Base-by-base conservation (phyloP, 768 basidiomycete species). In the Lactifluus echinatus region DNA sequence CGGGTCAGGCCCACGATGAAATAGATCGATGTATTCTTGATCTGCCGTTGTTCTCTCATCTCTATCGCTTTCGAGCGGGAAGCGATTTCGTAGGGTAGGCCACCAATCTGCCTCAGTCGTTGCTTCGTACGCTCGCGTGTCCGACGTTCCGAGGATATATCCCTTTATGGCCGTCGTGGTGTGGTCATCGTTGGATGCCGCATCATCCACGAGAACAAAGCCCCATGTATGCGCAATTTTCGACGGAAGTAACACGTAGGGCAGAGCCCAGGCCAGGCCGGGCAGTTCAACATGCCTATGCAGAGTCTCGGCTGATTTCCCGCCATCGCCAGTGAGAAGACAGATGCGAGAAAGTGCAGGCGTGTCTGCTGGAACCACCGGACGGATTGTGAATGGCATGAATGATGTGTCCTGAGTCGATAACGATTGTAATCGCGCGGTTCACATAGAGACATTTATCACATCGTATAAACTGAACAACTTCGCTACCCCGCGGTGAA, bases 221-320 rank as follows among this genome's bases (percentile, higher is more conserved):
- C 79, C 87, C 78, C 81, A 89, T 23, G 83, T 82, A 52, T 65
- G 62, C 6, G 72, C 76, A n/a, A 15, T 21, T 26, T 48, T 46
- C 19, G 52, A 26, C n/a, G 81, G 77, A 15, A 85, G 70, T 52
- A 80, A 79, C 56, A 87, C 76, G 69, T 91, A 91, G 2, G 89
- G 89, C 45, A 87, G 77, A 3, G 88, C 83, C 65, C 83, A 90
- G 42, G 85, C 74, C 42, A 89, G 75, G 5, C 88, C 87, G 11
- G 80, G 83, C 33, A 89, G 79, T 62, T 85, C 83, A 12, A 73
- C 73, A 63, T 75, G 77, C 39, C 79, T 78, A 70, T 89, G 84
- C 28, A 82, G 72, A 36, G 63, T 63, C 67, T 82, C 81, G 36
- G 85, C 85, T 55, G 84, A 83, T 61, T 71, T 73, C 48, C 89